Conservation (phyloP, 805 yeast species). For the Schwanniomyces polymorphus region DNA sequence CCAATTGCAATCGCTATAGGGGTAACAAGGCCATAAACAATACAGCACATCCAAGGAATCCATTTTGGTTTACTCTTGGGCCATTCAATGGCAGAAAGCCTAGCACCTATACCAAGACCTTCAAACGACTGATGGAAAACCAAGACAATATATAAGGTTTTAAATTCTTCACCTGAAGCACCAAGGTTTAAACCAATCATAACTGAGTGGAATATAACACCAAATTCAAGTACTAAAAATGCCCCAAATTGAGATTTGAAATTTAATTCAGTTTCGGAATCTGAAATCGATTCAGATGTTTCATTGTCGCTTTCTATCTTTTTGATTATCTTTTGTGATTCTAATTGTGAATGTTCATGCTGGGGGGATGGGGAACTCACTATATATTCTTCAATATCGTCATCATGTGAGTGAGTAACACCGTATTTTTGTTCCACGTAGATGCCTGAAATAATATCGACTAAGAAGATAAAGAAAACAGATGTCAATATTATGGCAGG, state of each 20-base stretch:
- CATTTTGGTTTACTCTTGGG: slow-evolving; percentile 30
- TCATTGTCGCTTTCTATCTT: not conserved
- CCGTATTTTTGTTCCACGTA: slow-evolving; percentile 39
- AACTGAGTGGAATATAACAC: slow-evolving; percentile 33
- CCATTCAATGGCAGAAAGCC: slow-evolving; percentile 46
- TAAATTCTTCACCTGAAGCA: slow-evolving; percentile 29
- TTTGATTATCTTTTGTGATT: not conserved
- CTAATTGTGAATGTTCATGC: not conserved
- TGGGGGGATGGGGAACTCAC: slow-evolving; percentile 1
- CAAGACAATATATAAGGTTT: slow-evolving; percentile 25
- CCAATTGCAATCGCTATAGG: slow-evolving; percentile 82
- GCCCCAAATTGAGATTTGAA: slow-evolving; percentile 47
- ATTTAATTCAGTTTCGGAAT: not conserved
- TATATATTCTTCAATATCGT: slow-evolving; percentile 16
- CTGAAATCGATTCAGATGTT: not conserved
- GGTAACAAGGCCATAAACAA: slow-evolving; percentile 55
- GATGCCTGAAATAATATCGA: slow-evolving; percentile 48
- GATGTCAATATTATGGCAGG: slow-evolving; percentile 53
- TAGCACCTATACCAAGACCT: slow-evolving; percentile 48
- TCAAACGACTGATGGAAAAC: slow-evolving; percentile 33
- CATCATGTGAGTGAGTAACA: slow-evolving; percentile 11
- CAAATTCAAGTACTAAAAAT: slow-evolving; percentile 25
- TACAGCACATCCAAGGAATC: slow-evolving; percentile 61
- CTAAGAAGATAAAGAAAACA: slow-evolving; percentile 36
- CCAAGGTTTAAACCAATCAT: slow-evolving; percentile 32